phyloP scores from a whole-genome alignment of 495 filamentous ascomycete species.

The Chaetomidium leptoderma region DNA sequence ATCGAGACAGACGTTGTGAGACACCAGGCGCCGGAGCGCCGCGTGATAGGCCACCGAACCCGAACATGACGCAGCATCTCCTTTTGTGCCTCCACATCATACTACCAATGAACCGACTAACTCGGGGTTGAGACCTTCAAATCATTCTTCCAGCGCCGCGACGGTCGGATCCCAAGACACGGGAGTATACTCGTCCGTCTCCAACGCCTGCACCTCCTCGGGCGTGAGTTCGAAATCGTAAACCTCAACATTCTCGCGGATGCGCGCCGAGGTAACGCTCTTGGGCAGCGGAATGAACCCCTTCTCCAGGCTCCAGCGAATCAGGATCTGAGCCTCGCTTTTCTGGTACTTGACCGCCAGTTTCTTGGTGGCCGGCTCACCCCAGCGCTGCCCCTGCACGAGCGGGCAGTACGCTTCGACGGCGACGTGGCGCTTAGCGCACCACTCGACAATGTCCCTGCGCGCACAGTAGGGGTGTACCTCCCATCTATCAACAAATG shows the following conservation, averaged over 20 bases:
- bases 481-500: no score
- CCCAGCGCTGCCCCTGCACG: slow-evolving; percentile 60
- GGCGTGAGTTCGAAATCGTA: slow-evolving; percentile 75
- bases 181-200: slow-evolving; percentile 56
- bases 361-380: slow-evolving; percentile 57
- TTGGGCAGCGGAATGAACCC: slow-evolving; percentile 72
- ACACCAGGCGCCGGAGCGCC: no score
- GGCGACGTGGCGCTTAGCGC: slow-evolving; percentile 59
- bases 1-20: no score
- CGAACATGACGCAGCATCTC: no score
- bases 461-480: slow-evolving; percentile 85
- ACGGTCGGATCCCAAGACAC: slow-evolving; percentile 67
- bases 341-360: slow-evolving; percentile 67
- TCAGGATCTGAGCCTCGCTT: slow-evolving; percentile 70
- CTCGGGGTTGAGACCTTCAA: no score
- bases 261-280: slow-evolving; percentile 62
- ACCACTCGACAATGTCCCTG: slow-evolving; percentile 73
- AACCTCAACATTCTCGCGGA: slow-evolving; percentile 69
- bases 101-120: no score
- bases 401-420: slow-evolving; percentile 80
- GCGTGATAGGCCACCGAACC: no score
- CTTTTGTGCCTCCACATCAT: no score
- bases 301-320: slow-evolving; percentile 87
- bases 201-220: slow-evolving; percentile 54
- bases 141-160: slow-evolving; percentile 13